A percentile compares a stretch with the other conserved stretches of the same genome.
These are phyloP conservation scores for Arachnopeziza araneosa DNA, from an alignment of 2,329 filamentous ascomycete species.

Conservation along the genomic window DNA sequence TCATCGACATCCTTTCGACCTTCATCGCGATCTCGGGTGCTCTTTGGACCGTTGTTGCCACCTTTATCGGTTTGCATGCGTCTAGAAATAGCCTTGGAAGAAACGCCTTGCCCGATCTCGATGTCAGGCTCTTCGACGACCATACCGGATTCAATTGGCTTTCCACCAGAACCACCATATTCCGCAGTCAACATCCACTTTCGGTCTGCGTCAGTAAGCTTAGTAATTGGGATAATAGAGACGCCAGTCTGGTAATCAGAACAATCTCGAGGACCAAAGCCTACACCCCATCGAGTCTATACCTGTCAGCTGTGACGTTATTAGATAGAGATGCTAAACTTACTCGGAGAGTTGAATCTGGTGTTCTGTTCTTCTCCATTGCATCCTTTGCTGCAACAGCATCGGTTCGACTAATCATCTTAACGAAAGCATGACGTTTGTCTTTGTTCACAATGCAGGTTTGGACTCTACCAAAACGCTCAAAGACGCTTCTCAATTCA, in stretches of 20 bases:
- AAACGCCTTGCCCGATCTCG: constrained; percentile 95
- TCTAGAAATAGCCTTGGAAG: constrained; percentile 76
- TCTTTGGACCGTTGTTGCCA: constrained; percentile 59
- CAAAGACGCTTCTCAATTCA: constrained; percentile 77
- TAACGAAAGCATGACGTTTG: constrained; percentile 97
- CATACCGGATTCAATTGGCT: constrained; percentile 72
- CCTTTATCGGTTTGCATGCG: constrained; percentile 66
- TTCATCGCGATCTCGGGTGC: constrained; percentile 32
- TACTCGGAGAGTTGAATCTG: constrained; percentile 47
- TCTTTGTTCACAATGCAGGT: constrained; percentile 98
- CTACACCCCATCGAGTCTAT: constrained; percentile 93
- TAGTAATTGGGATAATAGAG: constrained; percentile 86
- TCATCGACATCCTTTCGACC: constrained; percentile 3
- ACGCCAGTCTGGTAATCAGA: constrained; percentile 91
- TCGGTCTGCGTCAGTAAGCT: constrained; percentile 90
- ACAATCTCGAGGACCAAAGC: constrained; percentile 93
- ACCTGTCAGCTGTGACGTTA: constrained; percentile 25
- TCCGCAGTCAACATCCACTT: constrained; percentile 97
- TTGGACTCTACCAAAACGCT: constrained; percentile 79
- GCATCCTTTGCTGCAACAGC: constrained; percentile 77
- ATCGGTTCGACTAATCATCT: constrained; percentile 89
- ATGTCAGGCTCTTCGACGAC: constrained; percentile 97
- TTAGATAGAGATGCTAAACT: constrained; percentile 5
- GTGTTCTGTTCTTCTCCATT: constrained; percentile 74
- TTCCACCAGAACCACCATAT: constrained; percentile 85